These are phyloP conservation scores for Fusarium nanum DNA, from an alignment of 2,329 filamentous ascomycete genomes.

Conservation along the genomic window DNA sequence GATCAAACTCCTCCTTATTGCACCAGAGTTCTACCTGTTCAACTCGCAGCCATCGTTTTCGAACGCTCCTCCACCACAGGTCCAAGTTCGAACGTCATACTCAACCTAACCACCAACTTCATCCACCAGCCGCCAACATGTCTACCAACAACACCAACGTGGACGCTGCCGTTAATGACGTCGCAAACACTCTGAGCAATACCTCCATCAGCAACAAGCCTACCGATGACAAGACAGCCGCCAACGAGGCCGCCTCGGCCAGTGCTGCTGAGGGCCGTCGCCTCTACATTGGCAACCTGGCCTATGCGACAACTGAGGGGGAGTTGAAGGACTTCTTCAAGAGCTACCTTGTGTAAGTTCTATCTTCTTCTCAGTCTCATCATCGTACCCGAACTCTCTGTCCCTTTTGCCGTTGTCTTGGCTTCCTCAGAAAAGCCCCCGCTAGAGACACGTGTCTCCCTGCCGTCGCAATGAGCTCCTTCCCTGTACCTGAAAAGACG, in stretches of 20 bases:
- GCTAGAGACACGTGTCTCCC: conserved; percentile 46
- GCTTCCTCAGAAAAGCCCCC: conserved; percentile 1
- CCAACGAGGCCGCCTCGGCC: conserved; percentile 92
- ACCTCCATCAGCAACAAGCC: conserved; percentile 69
- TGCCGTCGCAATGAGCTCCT: conserved; percentile 25
- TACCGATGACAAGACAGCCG: conserved; percentile 68
- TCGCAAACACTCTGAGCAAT: conserved; percentile 79
- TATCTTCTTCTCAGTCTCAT: conserved; percentile 7
- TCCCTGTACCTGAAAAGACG: conserved; percentile 17
- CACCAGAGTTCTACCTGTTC: conserved; percentile 74
- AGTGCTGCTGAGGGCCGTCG: conserved; percentile 98
- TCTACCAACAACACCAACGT: conserved; percentile 66
- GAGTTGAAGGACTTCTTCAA: conserved; percentile 99
- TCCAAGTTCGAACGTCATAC: conserved; percentile 59
- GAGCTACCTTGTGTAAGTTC: conserved; percentile 96
- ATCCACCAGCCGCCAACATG: conserved; percentile 74
- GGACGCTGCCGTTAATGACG: conserved; percentile 79
- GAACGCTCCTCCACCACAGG: conserved; percentile 58
- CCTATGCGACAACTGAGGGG: conserved; percentile 99
- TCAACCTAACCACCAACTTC: conserved; percentile 57
- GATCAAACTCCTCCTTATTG: conserved; percentile 67
- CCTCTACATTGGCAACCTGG: conserved; percentile 99
- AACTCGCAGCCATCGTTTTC: conserved; percentile 55
- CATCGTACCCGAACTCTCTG: neutral
- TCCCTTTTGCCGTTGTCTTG: conserved; percentile 2